Base-by-base conservation (phyloP, 2,329 filamentous ascomycete genomes). In the Colletotrichum acutatum region DNA sequence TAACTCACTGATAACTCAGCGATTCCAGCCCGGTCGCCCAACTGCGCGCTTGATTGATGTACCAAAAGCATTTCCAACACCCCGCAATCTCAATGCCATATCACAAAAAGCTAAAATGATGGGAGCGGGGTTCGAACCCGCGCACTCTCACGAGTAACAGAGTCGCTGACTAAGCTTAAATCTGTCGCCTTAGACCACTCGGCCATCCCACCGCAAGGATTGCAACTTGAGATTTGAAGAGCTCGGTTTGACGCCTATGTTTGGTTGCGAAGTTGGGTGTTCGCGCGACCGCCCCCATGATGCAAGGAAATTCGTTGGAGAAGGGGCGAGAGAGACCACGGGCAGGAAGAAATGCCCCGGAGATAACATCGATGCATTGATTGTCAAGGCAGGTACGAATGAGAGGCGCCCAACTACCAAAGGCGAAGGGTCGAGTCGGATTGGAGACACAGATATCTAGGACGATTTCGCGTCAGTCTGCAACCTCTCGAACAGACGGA, bases 171-270 rank as follows among this genome's bases (percentile, higher is more conserved):
- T 49, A n/a, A 49, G 60, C 70, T 72, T 72, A 72, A 72, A 65
- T 72, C 70, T 72, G 70, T 61, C 70, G 70, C 70, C 70, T 70
- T 72, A 24, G 70, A 72, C 70, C 70, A 72, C 70, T 72, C 70
- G 70, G 70, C 70, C 70, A 72, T 72, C 60, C 70, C 70, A 72
- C 70, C 70, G 42, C 19, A 49, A n/a, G 42, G 8, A 22, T 49
- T 49, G 19, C 42, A 49, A 49, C 42, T 49, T 49, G 42, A 19
- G 42, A 11, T 22, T 34, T 12, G 4, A 5, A 22, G 8, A 11
- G 42, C 8, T 3, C 42, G 42, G 7, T n/a, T 49, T 22, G 53
- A 7, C 4, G 53, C 9, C 16, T 56, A 19, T 49, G 4, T 0
- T 19, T 26, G 11, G 24, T 30, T 11, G 14, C 16, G 5, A 16